Percentiles rank a stretch among this genome's conserved stretches.
These are phyloP conservation scores for Sporothrix dimorphospora DNA, from an alignment of 2,329 filamentous ascomycete genomes.

Conservation along the genomic window DNA sequence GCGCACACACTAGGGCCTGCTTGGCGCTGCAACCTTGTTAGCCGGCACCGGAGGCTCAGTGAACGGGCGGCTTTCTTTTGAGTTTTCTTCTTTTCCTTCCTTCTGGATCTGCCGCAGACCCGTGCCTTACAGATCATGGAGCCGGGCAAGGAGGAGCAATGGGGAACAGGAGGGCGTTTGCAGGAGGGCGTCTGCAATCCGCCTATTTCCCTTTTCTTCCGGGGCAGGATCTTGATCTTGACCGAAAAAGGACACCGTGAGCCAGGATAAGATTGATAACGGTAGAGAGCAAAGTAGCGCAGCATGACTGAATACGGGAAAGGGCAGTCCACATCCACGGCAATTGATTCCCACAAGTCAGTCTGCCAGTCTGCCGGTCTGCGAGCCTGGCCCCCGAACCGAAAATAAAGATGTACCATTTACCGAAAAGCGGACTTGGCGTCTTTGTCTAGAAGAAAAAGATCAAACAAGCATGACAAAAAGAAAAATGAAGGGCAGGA, in stretches of 20 bases:
- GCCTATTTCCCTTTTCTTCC: neutral
- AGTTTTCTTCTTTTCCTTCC: neutral
- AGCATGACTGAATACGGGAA: neutral
- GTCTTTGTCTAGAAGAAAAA: neutral
- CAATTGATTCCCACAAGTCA: too few relatives aligned
- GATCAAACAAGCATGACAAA: neutral
- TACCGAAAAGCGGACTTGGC: neutral
- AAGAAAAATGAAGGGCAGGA: neutral
- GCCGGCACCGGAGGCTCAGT: neutral
- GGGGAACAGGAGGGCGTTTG: neutral
- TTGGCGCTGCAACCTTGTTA: neutral
- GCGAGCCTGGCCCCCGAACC: too few relatives aligned
- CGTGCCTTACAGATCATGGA: conserved; percentile 5
- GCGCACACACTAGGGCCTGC: neutral
- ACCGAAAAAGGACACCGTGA: neutral
- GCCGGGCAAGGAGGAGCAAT: too few relatives aligned
- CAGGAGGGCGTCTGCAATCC: neutral
- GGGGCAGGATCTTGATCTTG: neutral
- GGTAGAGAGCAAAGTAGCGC: neutral
- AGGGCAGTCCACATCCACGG: neutral
- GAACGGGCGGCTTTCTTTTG: neutral
- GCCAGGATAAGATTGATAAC: neutral
- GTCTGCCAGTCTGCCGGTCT: too few relatives aligned
- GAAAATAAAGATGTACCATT: neutral
- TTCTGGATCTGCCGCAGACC: neutral